A percentile compares a stretch with the other conserved stretches of the same genome.
phyloP scores from a whole-genome alignment of 768 basidiomycete genomes.

The Podaxis pistillaris region DNA sequence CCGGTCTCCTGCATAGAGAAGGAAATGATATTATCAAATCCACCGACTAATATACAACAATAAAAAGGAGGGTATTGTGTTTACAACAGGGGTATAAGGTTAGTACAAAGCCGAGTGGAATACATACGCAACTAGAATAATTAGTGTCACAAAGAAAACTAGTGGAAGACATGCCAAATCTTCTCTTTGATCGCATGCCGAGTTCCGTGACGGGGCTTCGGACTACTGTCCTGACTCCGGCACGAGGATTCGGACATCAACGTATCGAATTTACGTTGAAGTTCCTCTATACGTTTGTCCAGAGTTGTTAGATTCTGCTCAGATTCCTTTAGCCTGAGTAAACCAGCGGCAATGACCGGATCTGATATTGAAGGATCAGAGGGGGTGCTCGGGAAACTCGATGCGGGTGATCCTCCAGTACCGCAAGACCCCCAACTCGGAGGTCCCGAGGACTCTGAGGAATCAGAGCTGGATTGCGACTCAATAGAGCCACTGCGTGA shows the following conservation, averaged over 20 bases:
- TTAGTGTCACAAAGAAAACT: neutral
- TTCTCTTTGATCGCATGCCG: constrained; percentile 10
- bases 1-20: too few relatives aligned
- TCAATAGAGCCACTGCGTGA: neutral
- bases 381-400: neutral
- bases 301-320: constrained; percentile 3
- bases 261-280: constrained; percentile 5
- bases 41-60: too few relatives aligned
- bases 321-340: constrained; percentile 9
- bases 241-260: neutral
- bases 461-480: neutral
- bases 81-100: neutral
- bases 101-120: neutral
- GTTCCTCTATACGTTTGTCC: constrained; percentile 9
- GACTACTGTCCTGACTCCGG: neutral
- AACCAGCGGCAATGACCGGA: neutral
- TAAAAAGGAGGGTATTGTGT: neutral
- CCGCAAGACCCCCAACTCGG: neutral
- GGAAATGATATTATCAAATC: too few relatives aligned
- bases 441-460: neutral
- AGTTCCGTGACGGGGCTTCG: constrained; percentile 1
- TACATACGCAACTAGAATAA: neutral
- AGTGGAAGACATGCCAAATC: constrained; percentile 4
- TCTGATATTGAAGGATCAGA: constrained; percentile 1
- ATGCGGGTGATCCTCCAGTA: neutral